Evolutionary conservation across 202 grass and related monocot species (phyloP), one percentile per base, ranked within the genome.

Genomic region (Schoenoplectus triqueter): DNA sequence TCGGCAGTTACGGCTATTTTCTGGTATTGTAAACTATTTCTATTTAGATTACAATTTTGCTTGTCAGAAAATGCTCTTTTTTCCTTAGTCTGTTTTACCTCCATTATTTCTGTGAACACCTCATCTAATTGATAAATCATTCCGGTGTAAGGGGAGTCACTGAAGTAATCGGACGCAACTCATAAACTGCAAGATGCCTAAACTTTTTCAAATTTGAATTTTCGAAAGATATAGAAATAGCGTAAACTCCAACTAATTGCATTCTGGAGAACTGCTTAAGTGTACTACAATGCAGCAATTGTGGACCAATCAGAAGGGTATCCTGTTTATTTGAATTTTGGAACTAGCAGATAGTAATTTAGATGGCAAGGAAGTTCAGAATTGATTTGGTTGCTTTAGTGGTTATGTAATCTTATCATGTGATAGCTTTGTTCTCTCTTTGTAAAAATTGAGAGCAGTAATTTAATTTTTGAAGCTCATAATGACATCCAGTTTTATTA

Each of bases 21-120:
- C 81, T 69, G 81, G 81, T 83, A 81, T n/a, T 61, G 39, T 15
- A 66, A 22, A 66, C 10, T 14, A 52, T 7, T 70, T 17, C 31
- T 9, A 42, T 83, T 69, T 56, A 9, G 15, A 69, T 83, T 83
- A 52, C 63, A n/a, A 55, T 54, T 83, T 56, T 56, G 2, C 19
- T 19, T 50, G 2, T 9, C 60, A 78, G 22, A 57, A 31, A 42
- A 9, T 57, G 52, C 41, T 56, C 40, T 70, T 73, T 21, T 40
- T 1, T 8, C 5, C 17, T 77, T 59, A 15, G 11, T 13, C 0
- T 57, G 10, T 14, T 77, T 19, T 41, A 17, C 22, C 41, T 39
- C 3, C 21, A 78, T 78, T 78, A 31, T 78, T 3, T 42, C 52
- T 56, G 4, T 2, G 11, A 59, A 59, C 2, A 9, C 15, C 13